Evolutionary conservation across 2,329 filamentous ascomycete genomes (phyloP), one percentile per base, ranked within the genome.

Genomic region (Cryphonectria japonica): DNA sequence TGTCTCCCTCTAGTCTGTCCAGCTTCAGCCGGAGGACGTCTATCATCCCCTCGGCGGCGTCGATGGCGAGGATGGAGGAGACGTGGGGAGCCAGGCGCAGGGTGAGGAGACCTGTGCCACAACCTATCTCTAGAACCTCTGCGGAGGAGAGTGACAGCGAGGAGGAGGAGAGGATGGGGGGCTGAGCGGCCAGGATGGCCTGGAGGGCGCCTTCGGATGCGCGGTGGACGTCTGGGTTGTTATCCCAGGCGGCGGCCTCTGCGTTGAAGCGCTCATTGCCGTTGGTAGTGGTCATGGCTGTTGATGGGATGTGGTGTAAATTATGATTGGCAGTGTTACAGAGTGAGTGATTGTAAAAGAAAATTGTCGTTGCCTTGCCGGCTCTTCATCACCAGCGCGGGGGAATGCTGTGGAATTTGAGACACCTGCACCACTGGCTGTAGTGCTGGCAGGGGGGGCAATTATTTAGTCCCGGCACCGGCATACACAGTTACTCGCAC

Each of bases 1-100:
- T 59, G 32, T 63, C 37, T 7, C 29, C 37, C 34, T 43, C 11
- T 1, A 22, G 34, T 9, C 37, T 62, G 34, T 43, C 68, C 13
- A 87, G 78, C 75, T 88, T 88, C 0, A 76, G 67, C 22, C 79
- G 76, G 63, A 89, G 82, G 0, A 83, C 84, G 2, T 81, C 79
- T 43, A 89, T 85, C 87, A 89, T 89, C 67, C 86, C 86, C 22
- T 81, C 76, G 2, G 86, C 83, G 0, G 85, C 83, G 73, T 89
- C 87, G 29, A 89, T 81, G 59, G 86, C 86, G 2, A 86, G 82
- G 6, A 89, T 76, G 9, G 79, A 80, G 59, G 80, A 81, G 6
- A 85, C 82, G 43, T 83, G 78, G 0, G 86, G 85, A 0, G 86
- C 83, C 2, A 88, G 78, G 11, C 78, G 79, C 63, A 86, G 80